Percentiles rank a stretch among this genome's conserved stretches.
Evolutionary conservation across 2,329 filamentous ascomycete genomes (phyloP).

Genomic region (Phoma sp.): DNA sequence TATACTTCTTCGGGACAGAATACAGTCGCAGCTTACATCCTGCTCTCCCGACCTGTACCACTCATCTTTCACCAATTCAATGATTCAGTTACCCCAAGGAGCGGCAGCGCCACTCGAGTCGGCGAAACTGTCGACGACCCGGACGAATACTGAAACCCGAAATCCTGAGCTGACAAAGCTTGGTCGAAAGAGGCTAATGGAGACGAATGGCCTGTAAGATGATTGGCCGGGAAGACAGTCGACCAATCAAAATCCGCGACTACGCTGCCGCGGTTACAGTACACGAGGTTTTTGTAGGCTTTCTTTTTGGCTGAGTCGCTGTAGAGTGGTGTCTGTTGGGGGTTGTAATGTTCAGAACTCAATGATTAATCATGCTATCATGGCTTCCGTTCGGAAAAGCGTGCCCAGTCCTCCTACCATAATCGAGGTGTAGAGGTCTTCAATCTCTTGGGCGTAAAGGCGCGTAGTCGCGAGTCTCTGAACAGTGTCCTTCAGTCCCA

Average conservation of each 20-base stretch:
- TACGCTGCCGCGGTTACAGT: not conserved
- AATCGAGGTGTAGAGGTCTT: slow-evolving; percentile 51
- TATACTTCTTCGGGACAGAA: no score
- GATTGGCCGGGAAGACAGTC: no score
- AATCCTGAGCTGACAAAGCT: not conserved
- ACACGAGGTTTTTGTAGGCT: not conserved
- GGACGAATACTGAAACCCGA: slow-evolving; percentile 4
- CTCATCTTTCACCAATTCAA: not conserved
- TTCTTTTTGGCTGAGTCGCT: no score
- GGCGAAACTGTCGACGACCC: not conserved
- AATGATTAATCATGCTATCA: not conserved
- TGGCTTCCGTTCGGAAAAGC: slow-evolving; percentile 20
- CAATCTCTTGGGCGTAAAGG: slow-evolving; percentile 57
- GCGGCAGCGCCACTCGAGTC: not conserved
- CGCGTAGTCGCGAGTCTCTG: slow-evolving; percentile 52
- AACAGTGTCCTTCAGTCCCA: slow-evolving; percentile 57
- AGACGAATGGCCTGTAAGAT: not conserved
- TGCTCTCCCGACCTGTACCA: not conserved
- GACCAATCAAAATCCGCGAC: no score
- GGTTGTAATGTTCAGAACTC: no score
- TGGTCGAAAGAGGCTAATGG: not conserved
- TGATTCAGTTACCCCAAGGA: no score
- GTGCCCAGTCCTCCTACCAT: slow-evolving; percentile 12
- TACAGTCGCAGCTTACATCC: no score
- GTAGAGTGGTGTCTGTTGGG: no score